phyloP scores from a whole-genome alignment of 2,329 filamentous ascomycete genomes.

The Sporothrix brasiliensis region DNA sequence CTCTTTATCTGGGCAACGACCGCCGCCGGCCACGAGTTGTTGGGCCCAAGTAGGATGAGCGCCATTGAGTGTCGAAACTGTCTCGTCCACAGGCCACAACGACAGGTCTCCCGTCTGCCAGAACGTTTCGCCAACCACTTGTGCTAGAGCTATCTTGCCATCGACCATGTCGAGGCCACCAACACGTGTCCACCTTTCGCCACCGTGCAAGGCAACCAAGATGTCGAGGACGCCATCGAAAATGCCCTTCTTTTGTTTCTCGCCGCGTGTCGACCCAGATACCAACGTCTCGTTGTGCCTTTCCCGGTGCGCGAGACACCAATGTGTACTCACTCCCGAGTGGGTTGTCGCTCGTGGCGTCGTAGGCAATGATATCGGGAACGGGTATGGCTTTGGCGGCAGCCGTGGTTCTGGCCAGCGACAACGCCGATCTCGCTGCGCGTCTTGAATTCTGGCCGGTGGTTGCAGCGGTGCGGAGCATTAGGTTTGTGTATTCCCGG shows the following conservation, averaged over 20 bases:
- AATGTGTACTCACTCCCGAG: neutral
- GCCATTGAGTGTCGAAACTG: neutral
- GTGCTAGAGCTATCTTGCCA: neutral
- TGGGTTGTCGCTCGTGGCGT: neutral
- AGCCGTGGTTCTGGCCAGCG: neutral
- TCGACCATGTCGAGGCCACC: neutral
- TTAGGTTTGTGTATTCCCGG: neutral
- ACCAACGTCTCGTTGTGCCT: neutral
- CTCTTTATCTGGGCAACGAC: neutral
- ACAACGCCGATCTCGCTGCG: slow-evolving; percentile 12
- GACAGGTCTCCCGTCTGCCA: neutral
- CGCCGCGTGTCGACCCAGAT: neutral
- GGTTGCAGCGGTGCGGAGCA: neutral
- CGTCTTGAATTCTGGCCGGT: slow-evolving; percentile 1
- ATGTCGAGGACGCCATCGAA: neutral
- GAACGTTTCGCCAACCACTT: neutral
- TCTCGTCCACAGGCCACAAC: neutral
- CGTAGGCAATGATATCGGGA: neutral
- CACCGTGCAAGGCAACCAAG: neutral
- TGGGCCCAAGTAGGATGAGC: neutral
- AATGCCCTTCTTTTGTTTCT: neutral
- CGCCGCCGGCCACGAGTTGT: neutral
- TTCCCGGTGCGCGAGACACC: neutral
- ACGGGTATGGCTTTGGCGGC: neutral
- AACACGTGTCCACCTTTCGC: neutral